Base-by-base conservation (phyloP, 177 flowering plant species). In the Vitis hybrid region DNA sequence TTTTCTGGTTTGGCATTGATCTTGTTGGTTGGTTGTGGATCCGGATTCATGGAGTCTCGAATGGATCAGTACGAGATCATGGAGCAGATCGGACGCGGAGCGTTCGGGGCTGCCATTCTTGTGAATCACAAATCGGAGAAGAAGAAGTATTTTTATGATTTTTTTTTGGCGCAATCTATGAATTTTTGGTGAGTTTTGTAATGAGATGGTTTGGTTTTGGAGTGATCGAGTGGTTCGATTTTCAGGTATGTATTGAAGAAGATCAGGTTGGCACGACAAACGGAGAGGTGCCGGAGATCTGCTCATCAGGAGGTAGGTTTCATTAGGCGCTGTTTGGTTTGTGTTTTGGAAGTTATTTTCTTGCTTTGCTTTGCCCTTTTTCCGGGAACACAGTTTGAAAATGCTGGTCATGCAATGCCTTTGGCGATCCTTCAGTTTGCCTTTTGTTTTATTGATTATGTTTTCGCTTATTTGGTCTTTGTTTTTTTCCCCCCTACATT, bases 1-100 rank as follows among this genome's bases (percentile, higher is more conserved):
- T 40, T 11, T 62, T 35, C 15, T 49, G 12, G 16, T 18, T 50
- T 5, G 2, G 55, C 61, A 32, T 56, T 57, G 1, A 48, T 40
- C 32, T 63, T 61, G 60, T 4, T 57, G 56, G 18, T 65, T 21
- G 10, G 49, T 21, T 59, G 14, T 18, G 11, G 72, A 8, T 18
- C n/a, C 19, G 46, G 24, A 40, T 32, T 15, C 2, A 91, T 89
- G 96, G 97, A 90, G 78, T 95, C 99, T 10, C 78, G 88, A 60
- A 95, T 95, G 99, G 99, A 95, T 81, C 97, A 93, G 66, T 95
- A 95, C 68, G 99, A 95, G 88, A 81, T 95, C 74, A 91, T 95
- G 99, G 99, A 95, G 85, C 99, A 91, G 88, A 89, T 95, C 82
- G 99, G 99, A 1, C 89, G 98, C 9, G 99, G 99, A 1, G 99